phyloP scores from a whole-genome alignment of 1,139 yeast species.

The Zygosaccharomyces sapae region DNA sequence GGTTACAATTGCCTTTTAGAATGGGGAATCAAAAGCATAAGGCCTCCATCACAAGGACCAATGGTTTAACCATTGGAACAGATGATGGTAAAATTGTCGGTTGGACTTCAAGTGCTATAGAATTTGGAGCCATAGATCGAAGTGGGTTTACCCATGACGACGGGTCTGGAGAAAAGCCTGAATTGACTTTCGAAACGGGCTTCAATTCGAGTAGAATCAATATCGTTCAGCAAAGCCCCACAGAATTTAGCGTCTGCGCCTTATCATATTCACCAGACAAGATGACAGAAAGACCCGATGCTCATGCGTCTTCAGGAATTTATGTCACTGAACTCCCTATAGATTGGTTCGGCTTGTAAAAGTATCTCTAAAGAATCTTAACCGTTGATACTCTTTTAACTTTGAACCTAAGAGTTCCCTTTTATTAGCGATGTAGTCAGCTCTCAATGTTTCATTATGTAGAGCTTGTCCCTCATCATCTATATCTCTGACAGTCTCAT shows the following conservation, averaged over 20 bases:
- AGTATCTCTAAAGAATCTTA: slow-evolving; percentile 27
- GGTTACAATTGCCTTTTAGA: slow-evolving; percentile 22
- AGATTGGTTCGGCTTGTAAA: slow-evolving; percentile 18
- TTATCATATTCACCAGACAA: slow-evolving; percentile 22
- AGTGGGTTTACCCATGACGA: background rate
- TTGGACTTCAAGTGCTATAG: slow-evolving; percentile 28
- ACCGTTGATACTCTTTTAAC: slow-evolving; percentile 25
- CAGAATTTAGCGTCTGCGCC: slow-evolving; percentile 15
- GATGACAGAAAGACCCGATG: slow-evolving; percentile 8
- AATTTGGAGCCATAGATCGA: slow-evolving; percentile 30
- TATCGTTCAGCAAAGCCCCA: slow-evolving; percentile 22
- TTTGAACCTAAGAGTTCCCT: slow-evolving; percentile 20
- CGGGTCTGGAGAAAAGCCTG: slow-evolving; percentile 7
- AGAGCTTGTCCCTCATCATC: slow-evolving; percentile 10
- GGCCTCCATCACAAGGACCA: slow-evolving; percentile 18
- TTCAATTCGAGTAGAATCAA: slow-evolving; percentile 18
- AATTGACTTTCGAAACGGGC: slow-evolving; percentile 3
- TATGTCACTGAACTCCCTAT: slow-evolving; percentile 10
- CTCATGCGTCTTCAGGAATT: slow-evolving; percentile 9
- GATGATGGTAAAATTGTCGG: slow-evolving; percentile 18
- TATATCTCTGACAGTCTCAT: slow-evolving; percentile 3
- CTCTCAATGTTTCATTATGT: slow-evolving; percentile 17
- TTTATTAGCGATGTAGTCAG: slow-evolving; percentile 20
- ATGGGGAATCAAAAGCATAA: slow-evolving; percentile 25
- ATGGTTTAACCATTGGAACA: slow-evolving; percentile 28